phyloP scores from a whole-genome alignment of 768 basidiomycete genomes.

The Agaricus blazei region DNA sequence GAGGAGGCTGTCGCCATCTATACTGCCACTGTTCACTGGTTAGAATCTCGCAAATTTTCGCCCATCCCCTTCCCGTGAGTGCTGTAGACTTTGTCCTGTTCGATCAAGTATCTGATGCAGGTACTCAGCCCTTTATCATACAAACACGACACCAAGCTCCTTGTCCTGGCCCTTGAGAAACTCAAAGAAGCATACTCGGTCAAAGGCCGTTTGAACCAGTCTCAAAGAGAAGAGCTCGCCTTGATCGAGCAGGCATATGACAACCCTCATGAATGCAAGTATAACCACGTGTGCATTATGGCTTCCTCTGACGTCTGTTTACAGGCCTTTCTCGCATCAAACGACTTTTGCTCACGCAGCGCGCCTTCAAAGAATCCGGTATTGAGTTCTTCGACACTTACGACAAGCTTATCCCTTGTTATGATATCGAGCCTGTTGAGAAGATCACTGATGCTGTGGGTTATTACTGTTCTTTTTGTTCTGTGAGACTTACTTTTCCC shows the following conservation, averaged over 20 bases:
- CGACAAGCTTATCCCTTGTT: constrained; percentile 97
- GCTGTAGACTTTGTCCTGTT: not conserved
- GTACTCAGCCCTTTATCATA: constrained; percentile 79
- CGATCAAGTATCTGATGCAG: not conserved
- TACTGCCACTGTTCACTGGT: constrained; percentile 97
- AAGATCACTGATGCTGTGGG: constrained; percentile 97
- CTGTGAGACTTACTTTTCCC: constrained; percentile 11
- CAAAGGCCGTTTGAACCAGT: constrained; percentile 95
- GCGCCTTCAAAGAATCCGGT: constrained; percentile 97
- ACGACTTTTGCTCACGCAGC: constrained; percentile 91
- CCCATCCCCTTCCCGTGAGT: constrained; percentile 96
- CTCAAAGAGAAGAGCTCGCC: constrained; percentile 95
- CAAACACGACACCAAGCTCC: constrained; percentile 97
- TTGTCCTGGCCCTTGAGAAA: constrained; percentile 96
- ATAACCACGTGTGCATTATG: not conserved
- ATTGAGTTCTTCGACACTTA: constrained; percentile 98
- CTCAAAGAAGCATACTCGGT: constrained; percentile 99
- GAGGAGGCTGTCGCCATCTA: constrained; percentile 99
- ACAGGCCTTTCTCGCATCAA: constrained; percentile 92
- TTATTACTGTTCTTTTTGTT: constrained; percentile 11
- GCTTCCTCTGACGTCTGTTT: constrained; percentile 2
- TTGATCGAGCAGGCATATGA: constrained; percentile 99
- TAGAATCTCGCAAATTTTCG: constrained; percentile 95
- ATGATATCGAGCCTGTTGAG: constrained; percentile 99
- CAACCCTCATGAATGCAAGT: constrained; percentile 94